phyloP scores from a whole-genome alignment of 2,329 filamentous ascomycete species.

The Calonectria leucothoes region DNA sequence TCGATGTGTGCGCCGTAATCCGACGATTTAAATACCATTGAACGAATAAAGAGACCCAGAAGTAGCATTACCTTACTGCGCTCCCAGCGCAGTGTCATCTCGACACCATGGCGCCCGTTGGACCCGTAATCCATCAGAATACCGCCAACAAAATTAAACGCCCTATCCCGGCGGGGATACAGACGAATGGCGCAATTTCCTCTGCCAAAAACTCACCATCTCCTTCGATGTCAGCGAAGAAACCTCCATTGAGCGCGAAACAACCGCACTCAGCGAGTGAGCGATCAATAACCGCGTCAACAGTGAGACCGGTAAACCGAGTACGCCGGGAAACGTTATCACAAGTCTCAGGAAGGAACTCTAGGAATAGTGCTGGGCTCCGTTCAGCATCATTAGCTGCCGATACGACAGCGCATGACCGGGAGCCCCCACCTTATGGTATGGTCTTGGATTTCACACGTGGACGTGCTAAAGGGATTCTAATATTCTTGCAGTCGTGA shows the following conservation, averaged over 20 bases:
- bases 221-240: constrained; percentile 67
- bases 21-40: constrained; percentile 16
- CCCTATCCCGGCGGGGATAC: constrained; percentile 72
- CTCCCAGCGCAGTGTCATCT: constrained; percentile 41
- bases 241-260: constrained; percentile 60
- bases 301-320: constrained; percentile 65
- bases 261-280: constrained; percentile 50
- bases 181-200: constrained; percentile 69
- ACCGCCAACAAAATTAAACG: constrained; percentile 73
- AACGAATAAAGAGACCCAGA: constrained; percentile 28
- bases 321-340: constrained; percentile 67
- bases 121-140: constrained; percentile 58
- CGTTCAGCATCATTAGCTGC: constrained; percentile 60
- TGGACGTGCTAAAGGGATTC: constrained; percentile 13
- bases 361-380: constrained; percentile 62
- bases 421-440: constrained; percentile 67
- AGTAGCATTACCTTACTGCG: constrained; percentile 31
- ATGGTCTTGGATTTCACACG: constrained; percentile 27
- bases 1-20: constrained; percentile 39
- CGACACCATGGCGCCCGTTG: constrained; percentile 66
- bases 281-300: constrained; percentile 52
- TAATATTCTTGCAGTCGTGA: constrained; percentile 69
- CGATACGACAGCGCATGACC: constrained; percentile 52
- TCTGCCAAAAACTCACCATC: constrained; percentile 70
- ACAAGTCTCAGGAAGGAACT: constrained; percentile 58